phyloP scores from a whole-genome alignment of 1,284 basidiomycete genomes.

The Stereum hirsutum region DNA sequence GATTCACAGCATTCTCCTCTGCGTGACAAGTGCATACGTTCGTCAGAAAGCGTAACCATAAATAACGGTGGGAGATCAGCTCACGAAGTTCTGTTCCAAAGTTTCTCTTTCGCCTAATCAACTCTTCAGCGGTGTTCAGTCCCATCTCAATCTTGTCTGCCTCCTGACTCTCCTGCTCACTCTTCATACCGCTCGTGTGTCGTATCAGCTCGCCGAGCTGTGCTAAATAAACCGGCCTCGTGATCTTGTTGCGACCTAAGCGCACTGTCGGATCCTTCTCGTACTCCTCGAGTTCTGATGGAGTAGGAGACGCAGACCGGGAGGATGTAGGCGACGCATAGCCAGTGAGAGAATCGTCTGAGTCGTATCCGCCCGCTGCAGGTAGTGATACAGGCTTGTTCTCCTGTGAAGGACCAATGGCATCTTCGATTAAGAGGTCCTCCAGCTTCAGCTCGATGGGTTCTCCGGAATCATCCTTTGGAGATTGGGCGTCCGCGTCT shows the following conservation, averaged over 20 bases:
- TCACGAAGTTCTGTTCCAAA: conserved; percentile 83
- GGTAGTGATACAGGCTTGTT: conserved; percentile 8
- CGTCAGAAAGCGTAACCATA: too few species aligned
- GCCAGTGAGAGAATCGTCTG: conserved; percentile 77
- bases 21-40: conserved; percentile 4
- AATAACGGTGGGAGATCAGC: conserved; percentile 12
- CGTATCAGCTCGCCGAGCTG: conserved; percentile 71
- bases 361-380: conserved; percentile 40
- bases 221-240: conserved; percentile 74
- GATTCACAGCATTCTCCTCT: conserved; percentile 86
- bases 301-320: conserved; percentile 71
- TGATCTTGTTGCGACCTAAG: conserved; percentile 54
- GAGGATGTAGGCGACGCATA: conserved; percentile 65
- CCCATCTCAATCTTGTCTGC: conserved; percentile 74
- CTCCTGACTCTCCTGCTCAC: conserved; percentile 55
- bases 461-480: conserved; percentile 4
- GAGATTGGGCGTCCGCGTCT: conserved; percentile 37
- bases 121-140: conserved; percentile 66
- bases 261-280: conserved; percentile 76
- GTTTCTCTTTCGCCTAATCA: conserved; percentile 72
- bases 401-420: not conserved
- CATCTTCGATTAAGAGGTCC: conserved; percentile 1
- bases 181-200: conserved; percentile 30
- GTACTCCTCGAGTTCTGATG: conserved; percentile 73
- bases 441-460: not conserved